A percentile compares a stretch with the other conserved stretches of the same genome.
These are phyloP conservation scores for Phaeophleospora eucalypticola DNA, from an alignment of 2,329 filamentous ascomycete species.

Conservation along the genomic window DNA sequence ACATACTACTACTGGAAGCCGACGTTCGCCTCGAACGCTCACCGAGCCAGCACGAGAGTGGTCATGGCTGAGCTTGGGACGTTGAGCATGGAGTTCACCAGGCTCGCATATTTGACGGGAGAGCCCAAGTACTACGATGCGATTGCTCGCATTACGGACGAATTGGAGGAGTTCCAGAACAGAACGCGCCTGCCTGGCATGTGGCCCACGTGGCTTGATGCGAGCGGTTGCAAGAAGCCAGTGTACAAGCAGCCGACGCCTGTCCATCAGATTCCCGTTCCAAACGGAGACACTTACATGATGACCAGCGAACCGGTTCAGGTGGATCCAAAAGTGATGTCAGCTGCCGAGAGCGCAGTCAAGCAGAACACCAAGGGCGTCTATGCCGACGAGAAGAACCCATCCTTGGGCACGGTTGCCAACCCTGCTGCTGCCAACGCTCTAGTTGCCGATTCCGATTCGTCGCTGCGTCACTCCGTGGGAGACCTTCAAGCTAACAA, in stretches of 20 bases:
- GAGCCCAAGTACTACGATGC: conserved; percentile 85
- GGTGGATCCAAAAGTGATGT: conserved; percentile 6
- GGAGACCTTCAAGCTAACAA: not conserved
- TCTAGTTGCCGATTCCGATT: not conserved
- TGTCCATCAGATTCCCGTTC: conserved; percentile 17
- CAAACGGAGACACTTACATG: conserved; percentile 22
- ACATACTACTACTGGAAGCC: conserved; percentile 77
- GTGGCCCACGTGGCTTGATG: conserved; percentile 74
- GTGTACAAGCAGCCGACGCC: conserved; percentile 15
- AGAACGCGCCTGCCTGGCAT: conserved; percentile 69
- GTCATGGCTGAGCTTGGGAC: conserved; percentile 70
- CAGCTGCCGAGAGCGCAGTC: conserved; percentile 8
- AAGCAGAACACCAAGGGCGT: not conserved
- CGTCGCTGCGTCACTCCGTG: conserved; percentile 4
- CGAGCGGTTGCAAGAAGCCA: conserved; percentile 67
- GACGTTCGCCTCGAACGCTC: conserved; percentile 58
- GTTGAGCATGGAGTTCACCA: conserved; percentile 82
- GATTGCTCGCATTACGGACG: conserved; percentile 77
- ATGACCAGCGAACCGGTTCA: conserved; percentile 17
- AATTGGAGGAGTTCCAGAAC: conserved; percentile 70
- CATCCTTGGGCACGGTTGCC: conserved; percentile 1
- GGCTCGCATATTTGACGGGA: conserved; percentile 78
- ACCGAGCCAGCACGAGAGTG: conserved; percentile 54
- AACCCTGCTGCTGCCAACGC: conserved; percentile 1
- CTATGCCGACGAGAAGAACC: not conserved